These are phyloP conservation scores for Orbilia javanica DNA, from an alignment of 2,329 filamentous ascomycete species.

Conservation along the genomic window DNA sequence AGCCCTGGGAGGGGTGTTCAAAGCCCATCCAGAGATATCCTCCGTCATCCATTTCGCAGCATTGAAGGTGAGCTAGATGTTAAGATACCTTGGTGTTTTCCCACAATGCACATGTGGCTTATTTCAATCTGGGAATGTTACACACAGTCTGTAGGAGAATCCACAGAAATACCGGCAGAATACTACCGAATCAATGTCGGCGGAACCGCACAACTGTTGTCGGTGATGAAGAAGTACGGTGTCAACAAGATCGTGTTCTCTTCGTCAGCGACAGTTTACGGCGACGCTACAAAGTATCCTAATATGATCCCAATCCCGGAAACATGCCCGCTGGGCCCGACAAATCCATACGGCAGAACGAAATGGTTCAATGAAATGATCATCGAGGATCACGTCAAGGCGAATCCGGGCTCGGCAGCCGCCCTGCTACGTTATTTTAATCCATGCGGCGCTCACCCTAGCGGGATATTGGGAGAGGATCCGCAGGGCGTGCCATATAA, in stretches of 20 bases:
- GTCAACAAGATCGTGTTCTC: slow-evolving; percentile 99
- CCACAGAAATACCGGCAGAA: slow-evolving; percentile 90
- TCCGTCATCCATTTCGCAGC: slow-evolving; percentile 99
- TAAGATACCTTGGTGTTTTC: background rate
- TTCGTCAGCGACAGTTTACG: slow-evolving; percentile 97
- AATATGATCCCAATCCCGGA: slow-evolving; percentile 99
- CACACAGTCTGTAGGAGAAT: slow-evolving; percentile 94
- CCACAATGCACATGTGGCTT: slow-evolving; percentile 32
- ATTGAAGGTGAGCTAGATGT: slow-evolving; percentile 77
- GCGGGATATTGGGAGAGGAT: slow-evolving; percentile 97
- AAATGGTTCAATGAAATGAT: slow-evolving; percentile 90
- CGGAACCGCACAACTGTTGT: slow-evolving; percentile 87
- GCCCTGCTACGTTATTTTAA: slow-evolving; percentile 98
- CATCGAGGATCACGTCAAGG: slow-evolving; percentile 90
- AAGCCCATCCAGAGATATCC: slow-evolving; percentile 90
- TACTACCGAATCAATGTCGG: slow-evolving; percentile 98
- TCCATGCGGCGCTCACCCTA: slow-evolving; percentile 92
- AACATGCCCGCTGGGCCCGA: slow-evolving; percentile 93
- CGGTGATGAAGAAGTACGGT: slow-evolving; percentile 87
- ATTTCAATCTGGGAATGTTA: slow-evolving; percentile 6
- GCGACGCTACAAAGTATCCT: slow-evolving; percentile 92
- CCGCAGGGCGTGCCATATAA: slow-evolving; percentile 96
- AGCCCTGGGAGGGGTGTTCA: slow-evolving; percentile 86
- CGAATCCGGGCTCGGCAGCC: slow-evolving; percentile 92
- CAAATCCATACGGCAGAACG: slow-evolving; percentile 97